Evolutionary conservation across 2,329 filamentous ascomycete species (phyloP), one percentile per base, ranked within the genome.

Genomic region (Myriosclerotinia scirpicola): DNA sequence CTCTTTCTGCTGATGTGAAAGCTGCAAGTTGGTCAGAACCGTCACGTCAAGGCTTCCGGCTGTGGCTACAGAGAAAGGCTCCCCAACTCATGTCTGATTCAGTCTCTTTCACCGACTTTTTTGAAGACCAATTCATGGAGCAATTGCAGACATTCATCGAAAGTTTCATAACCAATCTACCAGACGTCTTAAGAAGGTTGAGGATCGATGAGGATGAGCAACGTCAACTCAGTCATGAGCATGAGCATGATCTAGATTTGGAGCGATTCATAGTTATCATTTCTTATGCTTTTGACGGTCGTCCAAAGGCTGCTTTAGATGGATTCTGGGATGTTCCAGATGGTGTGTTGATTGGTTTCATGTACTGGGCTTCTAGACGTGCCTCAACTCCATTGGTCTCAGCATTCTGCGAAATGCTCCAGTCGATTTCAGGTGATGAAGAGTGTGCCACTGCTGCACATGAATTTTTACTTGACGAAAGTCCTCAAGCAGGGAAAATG

Each of bases 361-460:
- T 99, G 76, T 91, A 96, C 70, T 99, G 95, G 95, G 91, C 93
- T n/a, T 97, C 95, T 4, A 90, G 92, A 72, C 85, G 95, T 73
- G 93, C 96, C 68, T 97, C 96, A 0, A 97, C 96, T 0, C 95
- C 95, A n/a, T 85, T 97, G 34, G 93, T 96, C 67, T 95, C 92
- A 69, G 93, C 94, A 15, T 99, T 98, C 73, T 99, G 95, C 77
- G 94, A 98, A 76, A 94, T 99, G 88, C 82, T 99, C 20, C 91
- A 93, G 74, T 90, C 93, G 1, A 89, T 99, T 58, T 92, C 95
- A 0, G 88, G 89, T 62, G 92, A 92, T 63, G 87, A 92, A 64
- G 86, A 91, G 64, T 95, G 92, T 73, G 94, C 95, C 38, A 89
- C 90, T 64, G 85, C 90, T 20, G 92, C 94, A 0, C 94, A 99